phyloP scores from a whole-genome alignment of 2,329 filamentous ascomycete genomes.

The Sphaerulina vaccinii region DNA sequence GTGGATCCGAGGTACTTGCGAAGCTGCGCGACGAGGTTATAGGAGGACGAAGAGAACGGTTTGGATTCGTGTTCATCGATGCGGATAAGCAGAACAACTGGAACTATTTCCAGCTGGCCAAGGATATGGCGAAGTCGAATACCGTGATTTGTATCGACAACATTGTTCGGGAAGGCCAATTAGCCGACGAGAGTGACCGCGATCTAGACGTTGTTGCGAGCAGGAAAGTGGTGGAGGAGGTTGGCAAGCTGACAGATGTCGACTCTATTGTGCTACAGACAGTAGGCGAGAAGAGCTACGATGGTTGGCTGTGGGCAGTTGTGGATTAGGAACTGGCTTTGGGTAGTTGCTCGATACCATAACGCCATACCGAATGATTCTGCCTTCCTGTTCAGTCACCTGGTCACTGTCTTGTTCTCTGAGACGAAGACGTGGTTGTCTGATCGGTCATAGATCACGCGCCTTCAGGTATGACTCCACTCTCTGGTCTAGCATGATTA shows the following conservation, averaged over 20 bases:
- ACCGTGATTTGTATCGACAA: constrained; percentile 28
- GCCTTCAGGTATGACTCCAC: too few species aligned
- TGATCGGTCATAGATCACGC: too few species aligned
- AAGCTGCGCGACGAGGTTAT: constrained; percentile 20
- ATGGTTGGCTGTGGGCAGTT: constrained; percentile 41
- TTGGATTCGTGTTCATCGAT: constrained; percentile 31
- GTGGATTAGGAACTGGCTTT: too few species aligned
- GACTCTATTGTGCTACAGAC: constrained; percentile 48
- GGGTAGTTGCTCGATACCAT: too few species aligned
- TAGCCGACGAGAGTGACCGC: constrained; percentile 3
- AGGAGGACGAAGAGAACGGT: constrained; percentile 22
- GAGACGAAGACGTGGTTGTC: too few species aligned
- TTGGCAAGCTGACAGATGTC: constrained; percentile 43
- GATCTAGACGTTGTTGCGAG: not conserved
- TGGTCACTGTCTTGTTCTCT: too few species aligned
- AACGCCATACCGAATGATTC: too few species aligned
- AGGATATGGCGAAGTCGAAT: constrained; percentile 18
- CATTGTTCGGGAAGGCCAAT: constrained; percentile 34
- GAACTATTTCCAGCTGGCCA: constrained; percentile 22
- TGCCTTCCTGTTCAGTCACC: too few species aligned
- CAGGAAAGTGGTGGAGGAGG: constrained; percentile 43
- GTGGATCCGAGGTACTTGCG: constrained; percentile 26
- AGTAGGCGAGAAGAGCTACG: constrained; percentile 49
- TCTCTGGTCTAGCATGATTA: too few species aligned
- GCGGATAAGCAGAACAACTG: constrained; percentile 28